Base-by-base conservation (phyloP, 192 early-diverging fungal species). In the Coemansia javaensis region DNA sequence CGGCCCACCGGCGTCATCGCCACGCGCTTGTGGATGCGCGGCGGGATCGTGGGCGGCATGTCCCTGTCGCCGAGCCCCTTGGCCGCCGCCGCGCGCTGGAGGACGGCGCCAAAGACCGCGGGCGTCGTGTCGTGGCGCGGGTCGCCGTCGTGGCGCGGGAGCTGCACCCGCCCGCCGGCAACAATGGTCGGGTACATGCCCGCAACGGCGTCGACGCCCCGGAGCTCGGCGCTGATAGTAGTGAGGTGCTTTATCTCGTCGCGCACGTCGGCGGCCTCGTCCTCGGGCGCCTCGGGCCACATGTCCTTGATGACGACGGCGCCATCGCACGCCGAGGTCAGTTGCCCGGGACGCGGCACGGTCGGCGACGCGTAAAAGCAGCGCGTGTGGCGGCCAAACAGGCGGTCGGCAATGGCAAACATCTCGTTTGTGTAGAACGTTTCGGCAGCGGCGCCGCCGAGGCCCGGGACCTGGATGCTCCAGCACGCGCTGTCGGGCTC, bases 311-410 rank as follows among this genome's bases (percentile, higher is more conserved):
- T n/a, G n/a, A n/a, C n/a, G n/a, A n/a, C n/a, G n/a, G n/a, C n/a
- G n/a, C n/a, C n/a, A n/a, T n/a, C n/a, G n/a, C n/a, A n/a, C n/a
- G n/a, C n/a, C n/a, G n/a, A n/a, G n/a, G n/a, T n/a, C n/a, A n/a
- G n/a, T n/a, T n/a, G n/a, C n/a, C n/a, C n/a, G n/a, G n/a, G n/a
- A n/a, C n/a, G n/a, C n/a, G n/a, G n/a, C n/a, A n/a, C n/a, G n/a
- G n/a, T n/a, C n/a, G n/a, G n/a, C n/a, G n/a, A n/a, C n/a, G n/a
- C n/a, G n/a, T n/a, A n/a, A 35, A 49, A 57, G 40, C 46, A 57
- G 28, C 55, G 46, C 2, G 30, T 57, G 23, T 57, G 55, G 5
- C 55, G 45, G 24, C 55, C 46, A 42, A 48, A 48, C 14, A 57
- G 40, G 15, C 45, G 45, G 11, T 57, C 46, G 31, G 55, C 38